Conservation (phyloP, 2,329 filamentous ascomycete species). For the Plectosphaerella plurivora region DNA sequence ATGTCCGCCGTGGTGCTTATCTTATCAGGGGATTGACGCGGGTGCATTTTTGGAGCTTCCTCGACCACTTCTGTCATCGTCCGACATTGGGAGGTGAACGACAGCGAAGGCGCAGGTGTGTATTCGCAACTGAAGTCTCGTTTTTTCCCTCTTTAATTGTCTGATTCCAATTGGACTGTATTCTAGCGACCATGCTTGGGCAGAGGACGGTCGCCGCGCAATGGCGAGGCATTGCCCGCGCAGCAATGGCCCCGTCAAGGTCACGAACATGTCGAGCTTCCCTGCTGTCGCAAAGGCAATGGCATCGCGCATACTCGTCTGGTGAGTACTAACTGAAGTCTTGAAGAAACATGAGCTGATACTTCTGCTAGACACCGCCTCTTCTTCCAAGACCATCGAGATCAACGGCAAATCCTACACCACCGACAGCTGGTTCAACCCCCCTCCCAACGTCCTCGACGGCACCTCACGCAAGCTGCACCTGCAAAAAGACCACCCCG, state of each 20-base stretch:
- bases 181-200: no score
- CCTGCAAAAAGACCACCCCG: constrained; percentile 82
- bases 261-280: not conserved
- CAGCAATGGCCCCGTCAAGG: not conserved
- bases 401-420: constrained; percentile 62
- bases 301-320: not conserved
- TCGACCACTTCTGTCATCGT: no score
- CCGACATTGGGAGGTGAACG: no score
- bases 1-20: no score
- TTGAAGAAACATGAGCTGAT: not conserved
- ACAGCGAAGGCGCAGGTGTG: no score
- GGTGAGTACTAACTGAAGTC: not conserved
- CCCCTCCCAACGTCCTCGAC: constrained; percentile 68
- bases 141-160: no score
- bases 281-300: not conserved
- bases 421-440: constrained; percentile 82
- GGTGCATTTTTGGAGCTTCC: no score
- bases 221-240: not conserved
- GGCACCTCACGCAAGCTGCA: constrained; percentile 78
- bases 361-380: not conserved
- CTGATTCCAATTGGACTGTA: no score
- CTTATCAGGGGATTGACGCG: no score
- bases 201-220: not conserved
- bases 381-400: constrained; percentile 29
- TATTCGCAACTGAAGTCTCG: no score